Percentiles rank a stretch among this genome's conserved stretches.
Evolutionary conservation across 148 eudicot species (phyloP).

Genomic region (Chenopodium berlandieri): DNA sequence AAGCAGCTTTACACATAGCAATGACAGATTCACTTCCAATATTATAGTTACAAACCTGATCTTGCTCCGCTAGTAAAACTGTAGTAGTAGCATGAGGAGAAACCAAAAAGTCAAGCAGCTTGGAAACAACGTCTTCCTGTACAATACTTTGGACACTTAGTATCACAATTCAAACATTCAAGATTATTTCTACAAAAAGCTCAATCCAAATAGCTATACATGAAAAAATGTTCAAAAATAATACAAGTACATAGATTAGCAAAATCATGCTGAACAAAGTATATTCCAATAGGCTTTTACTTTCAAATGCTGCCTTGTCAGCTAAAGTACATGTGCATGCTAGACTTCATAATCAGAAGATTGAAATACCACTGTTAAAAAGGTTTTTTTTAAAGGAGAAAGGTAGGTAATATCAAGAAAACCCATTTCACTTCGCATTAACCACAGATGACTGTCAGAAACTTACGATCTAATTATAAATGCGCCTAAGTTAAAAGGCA

Average conservation of each 20-base stretch:
- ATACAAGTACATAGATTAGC: not conserved
- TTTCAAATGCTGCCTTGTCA: not conserved
- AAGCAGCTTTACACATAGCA: not conserved
- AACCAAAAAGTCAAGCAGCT: conserved; percentile 79
- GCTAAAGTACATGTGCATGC: not conserved
- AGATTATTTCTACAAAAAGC: not conserved
- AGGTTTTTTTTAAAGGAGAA: not conserved
- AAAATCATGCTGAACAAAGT: not conserved
- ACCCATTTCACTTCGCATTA: not conserved
- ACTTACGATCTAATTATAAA: not conserved
- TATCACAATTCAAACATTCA: conserved; percentile 3
- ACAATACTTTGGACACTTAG: conserved; percentile 4
- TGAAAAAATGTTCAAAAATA: not conserved
- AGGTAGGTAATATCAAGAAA: not conserved
- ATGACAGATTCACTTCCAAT: not conserved
- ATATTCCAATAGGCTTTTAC: not conserved
- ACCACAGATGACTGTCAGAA: not conserved
- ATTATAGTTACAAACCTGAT: conserved; percentile 53
- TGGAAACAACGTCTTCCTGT: conserved; percentile 80
- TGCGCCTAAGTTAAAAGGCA: not conserved
- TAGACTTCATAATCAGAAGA: not conserved
- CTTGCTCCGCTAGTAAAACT: conserved; percentile 75
- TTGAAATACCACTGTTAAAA: not conserved
- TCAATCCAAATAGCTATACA: not conserved
- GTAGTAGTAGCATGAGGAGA: conserved; percentile 84